Base-by-base conservation (phyloP, 208 protist genomes). In the Acanthamoeba pearcei region DNA sequence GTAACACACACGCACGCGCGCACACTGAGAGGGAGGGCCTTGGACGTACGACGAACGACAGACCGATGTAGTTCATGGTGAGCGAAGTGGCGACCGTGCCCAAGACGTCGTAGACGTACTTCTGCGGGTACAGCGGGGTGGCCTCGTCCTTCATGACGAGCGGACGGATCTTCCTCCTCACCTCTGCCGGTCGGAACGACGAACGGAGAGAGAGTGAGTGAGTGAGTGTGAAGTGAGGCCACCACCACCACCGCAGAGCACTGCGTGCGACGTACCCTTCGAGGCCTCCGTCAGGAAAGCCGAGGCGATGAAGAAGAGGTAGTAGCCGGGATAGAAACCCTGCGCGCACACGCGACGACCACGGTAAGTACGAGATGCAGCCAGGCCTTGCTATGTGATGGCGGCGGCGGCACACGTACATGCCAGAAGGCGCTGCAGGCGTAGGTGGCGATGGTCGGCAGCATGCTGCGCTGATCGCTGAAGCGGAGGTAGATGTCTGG, bases 261-360 rank as follows among this genome's bases (percentile, higher is more conserved):
- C 32, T 49, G 55, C 5, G 35, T 42, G 19, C 27, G 49, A 27
- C 55, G 32, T 15, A 94, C 90, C 90, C 46, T 97, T 97, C 17
- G 74, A 88, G 38, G 95, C 53, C 38, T 97, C 96, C 17, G 96
- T 97, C 53, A 97, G 72, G 70, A 97, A 83, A 19, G 96, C 94
- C 2, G 64, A 51, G 4, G 51, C 38, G 3, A 95, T 27, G 72
- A 97, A 97, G 90, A 96, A 96, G 35, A 95, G 49, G 42, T 96
- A 97, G 82, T 97, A 97, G 55, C 96, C 96, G n/a, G 96, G 96
- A 46, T 97, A 97, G 95, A 97, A 97, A 27, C 96, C 96, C 22
- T 96, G 95, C 91, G 9, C 5, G 24, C 74, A 42, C 27, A n/a
- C 35, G 27, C 46, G 19, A 19, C 42, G 38, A 32, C 9, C 78